Evolutionary conservation across 116 monocot genomes (phyloP), one percentile per base, ranked within the genome.

Genomic region (Zostera marina): DNA sequence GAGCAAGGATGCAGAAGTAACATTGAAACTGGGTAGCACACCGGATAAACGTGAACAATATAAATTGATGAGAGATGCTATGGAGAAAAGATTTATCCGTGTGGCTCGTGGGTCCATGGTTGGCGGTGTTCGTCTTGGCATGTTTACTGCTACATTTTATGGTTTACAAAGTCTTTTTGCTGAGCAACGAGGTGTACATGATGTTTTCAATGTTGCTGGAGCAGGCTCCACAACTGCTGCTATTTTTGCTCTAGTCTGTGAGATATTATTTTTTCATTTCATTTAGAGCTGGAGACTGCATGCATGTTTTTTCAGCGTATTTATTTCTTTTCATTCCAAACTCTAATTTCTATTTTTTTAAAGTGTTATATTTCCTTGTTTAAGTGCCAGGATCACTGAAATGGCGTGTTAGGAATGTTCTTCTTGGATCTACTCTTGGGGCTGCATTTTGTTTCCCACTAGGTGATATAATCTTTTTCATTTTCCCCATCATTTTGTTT

Each of bases 1-100:
- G 92, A 87, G 88, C 74, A 93, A 93, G 54, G 96, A 96, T 80
- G 96, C 96, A 52, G 96, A 96, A 66, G 89, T 89, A 22, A 80
- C 85, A 82, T 52, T 96, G 57, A 96, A 96, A 63, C 85, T 96
- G 51, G 96, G 96, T 43, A 89, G 89, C 72, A 96, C 96, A 9
- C 65, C 85, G 41, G 85, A 51, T 59, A 89, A 96, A 63, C 77
- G 96, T 47, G 96, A 96, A 65, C 85, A 96, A 52, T 96, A 96
- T 62, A 79, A 76, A 71, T 62, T 96, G 68, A 96, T 96, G 89
- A 80, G 96, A 58, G 96, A 96, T 73, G 96, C 89, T 19, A 96
- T 96, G 89, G 96, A 96, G 80, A 96, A 96, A 51, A 81, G 89
- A 45, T 96, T 89, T 54, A 48, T 85, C 42, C 68, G 82, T 26